Base-by-base conservation (phyloP, 192 early-diverging fungal species). In the Umbelopsis sp. region DNA sequence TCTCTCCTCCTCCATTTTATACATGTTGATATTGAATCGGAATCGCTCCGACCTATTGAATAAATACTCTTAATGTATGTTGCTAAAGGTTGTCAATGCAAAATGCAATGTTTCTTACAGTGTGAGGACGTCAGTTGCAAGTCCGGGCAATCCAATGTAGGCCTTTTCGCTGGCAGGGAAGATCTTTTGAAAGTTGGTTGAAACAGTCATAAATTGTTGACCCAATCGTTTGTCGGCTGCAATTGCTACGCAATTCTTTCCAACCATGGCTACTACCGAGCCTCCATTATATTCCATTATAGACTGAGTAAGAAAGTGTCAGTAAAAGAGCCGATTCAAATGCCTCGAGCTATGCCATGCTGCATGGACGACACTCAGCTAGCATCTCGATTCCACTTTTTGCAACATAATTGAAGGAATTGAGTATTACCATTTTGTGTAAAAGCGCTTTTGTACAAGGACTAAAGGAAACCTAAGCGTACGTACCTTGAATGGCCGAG, bases 161-260 rank as follows among this genome's bases (percentile, higher is more conserved):
- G 87, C 82, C 80, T 93, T 91, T 76, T 96, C 94, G 31, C 90
- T 94, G 62, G 92, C 88, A 31, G 85, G 83, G 72, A 95, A 98
- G 62, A 98, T 88, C 85, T 98, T 99, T 83, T 94, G 86, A 80
- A 99, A 99, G 59, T 97, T 89, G 45, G 90, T 98, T 54, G 91
- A 88, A n/a, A 98, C 88, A 16, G 96, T 98, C 88, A 97, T 86
- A 70, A 91, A 91, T 73, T 97, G 94, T 53, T 92, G 86, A 54
- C 98, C 98, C 53, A 99, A 89, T 65, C 97, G 90, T 65, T 93
- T 92, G 82, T 99, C 98, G 21, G 95, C 86, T 0, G 94, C 98
- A 75, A 99, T 98, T 36, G 96, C 98, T 12, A 99, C 96, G 79
- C 98, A 99, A 83, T 94, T 89, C 84, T 99, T 98, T 80, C 98